Evolutionary conservation across 2,329 filamentous ascomycete genomes (phyloP).

Genomic region (Pestalotiopsis sp.): DNA sequence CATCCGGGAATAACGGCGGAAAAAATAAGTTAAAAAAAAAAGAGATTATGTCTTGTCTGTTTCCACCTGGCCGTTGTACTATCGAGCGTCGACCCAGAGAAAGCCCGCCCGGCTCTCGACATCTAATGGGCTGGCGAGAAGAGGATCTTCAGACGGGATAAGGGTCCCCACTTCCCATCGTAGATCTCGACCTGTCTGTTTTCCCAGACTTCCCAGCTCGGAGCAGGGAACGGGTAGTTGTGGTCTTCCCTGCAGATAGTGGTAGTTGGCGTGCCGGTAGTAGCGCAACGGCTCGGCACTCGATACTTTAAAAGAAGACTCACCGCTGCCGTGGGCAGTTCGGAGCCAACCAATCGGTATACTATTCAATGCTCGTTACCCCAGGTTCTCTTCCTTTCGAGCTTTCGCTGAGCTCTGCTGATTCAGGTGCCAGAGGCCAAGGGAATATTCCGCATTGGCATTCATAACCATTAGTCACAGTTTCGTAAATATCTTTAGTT

Average conservation of each 20-base stretch:
- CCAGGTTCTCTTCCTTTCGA: no score
- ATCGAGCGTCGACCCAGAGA: neutral
- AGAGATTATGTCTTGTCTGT: neutral
- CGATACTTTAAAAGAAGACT: neutral
- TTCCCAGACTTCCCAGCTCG: neutral
- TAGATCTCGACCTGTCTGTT: neutral
- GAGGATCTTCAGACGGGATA: neutral
- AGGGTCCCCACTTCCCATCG: neutral
- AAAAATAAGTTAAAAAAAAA: neutral
- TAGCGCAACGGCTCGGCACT: neutral
- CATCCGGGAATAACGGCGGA: neutral
- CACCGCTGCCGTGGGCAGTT: neutral
- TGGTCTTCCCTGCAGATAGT: neutral
- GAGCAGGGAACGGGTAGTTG: neutral
- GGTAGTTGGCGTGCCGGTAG: neutral
- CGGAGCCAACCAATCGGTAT: neutral
- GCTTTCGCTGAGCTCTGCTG: no score
- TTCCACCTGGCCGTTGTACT: neutral
- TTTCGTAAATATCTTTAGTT: neutral
- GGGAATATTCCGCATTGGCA: neutral
- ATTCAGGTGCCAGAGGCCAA: no score
- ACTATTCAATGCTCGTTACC: no score
- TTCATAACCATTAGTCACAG: neutral
- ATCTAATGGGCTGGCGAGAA: neutral
- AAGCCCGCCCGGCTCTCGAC: neutral